phyloP scores from a whole-genome alignment of 345 rosid species.

The Eucalyptus cloeziana region DNA sequence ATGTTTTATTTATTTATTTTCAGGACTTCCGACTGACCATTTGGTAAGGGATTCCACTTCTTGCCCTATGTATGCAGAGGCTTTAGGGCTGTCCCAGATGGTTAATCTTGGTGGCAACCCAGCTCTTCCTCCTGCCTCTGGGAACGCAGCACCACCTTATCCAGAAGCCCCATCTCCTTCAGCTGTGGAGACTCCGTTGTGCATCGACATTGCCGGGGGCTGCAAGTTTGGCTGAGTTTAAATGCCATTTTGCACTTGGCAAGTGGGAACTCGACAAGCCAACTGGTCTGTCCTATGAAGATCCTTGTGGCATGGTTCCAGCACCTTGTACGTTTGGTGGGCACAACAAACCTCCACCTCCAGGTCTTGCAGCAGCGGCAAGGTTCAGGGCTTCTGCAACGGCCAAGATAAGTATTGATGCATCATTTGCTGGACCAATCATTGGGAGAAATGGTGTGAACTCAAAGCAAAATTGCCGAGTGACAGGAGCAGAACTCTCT shows the following conservation, averaged over 20 bases:
- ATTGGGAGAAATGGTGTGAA: slow-evolving; percentile 90
- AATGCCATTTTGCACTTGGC: slow-evolving; percentile 76
- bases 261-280: slow-evolving; percentile 76
- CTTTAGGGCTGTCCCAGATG: too few species aligned
- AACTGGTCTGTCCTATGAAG: slow-evolving; percentile 33
- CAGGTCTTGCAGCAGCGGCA: slow-evolving; percentile 45
- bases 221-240: slow-evolving; percentile 75
- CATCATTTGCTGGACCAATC: slow-evolving; percentile 83
- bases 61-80: too few species aligned
- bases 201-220: slow-evolving; percentile 66
- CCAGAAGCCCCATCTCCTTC: too few species aligned
- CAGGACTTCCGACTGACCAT: too few species aligned
- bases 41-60: too few species aligned
- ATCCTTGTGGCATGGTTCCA: slow-evolving; percentile 35
- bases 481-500: slow-evolving; percentile 36
- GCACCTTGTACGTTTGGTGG: slow-evolving; percentile 31
- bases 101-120: too few species aligned
- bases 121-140: too few species aligned
- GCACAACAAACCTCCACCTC: slow-evolving; percentile 27
- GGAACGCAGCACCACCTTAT: too few species aligned
- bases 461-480: slow-evolving; percentile 54
- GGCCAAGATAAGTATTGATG: slow-evolving; percentile 85
- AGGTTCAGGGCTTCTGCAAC: slow-evolving; percentile 86
- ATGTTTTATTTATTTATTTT: too few species aligned
- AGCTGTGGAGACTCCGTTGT: not conserved